Base-by-base conservation (phyloP, 2,329 filamentous ascomycete species). In the Fusarium beomiforme region DNA sequence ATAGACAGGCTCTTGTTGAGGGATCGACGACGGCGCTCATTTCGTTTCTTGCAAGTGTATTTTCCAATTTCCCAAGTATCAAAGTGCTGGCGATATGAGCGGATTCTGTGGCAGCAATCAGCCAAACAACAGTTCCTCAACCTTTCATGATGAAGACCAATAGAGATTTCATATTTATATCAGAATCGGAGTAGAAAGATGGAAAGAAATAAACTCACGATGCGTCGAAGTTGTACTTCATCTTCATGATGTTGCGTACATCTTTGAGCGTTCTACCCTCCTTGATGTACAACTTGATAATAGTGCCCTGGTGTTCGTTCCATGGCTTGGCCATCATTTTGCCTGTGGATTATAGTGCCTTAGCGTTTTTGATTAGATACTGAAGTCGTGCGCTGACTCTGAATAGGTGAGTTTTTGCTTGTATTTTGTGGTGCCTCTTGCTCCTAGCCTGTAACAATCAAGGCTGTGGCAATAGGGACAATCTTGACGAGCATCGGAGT, bases 1-100 rank as follows among this genome's bases (percentile, higher is more conserved):
- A 60, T 68, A 19, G 70, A 66, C 11, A 67, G 23, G 21, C 19
- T 39, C 4, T 61, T 57, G 21, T 41, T 50, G 31, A 66, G 47
- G 14, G 63, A 59, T 49, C 59, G 47, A 29, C 67, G 66, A 42
- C 73, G 73, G 11, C 68, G 68, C 16, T 51, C 59, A 24, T 68
- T 47, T 42, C 77, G 77, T 53, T 78, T 78, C 68, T 78, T 82
- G 73, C 81, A 81, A 57, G 83, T 85, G 75, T 87, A 87, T 74
- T 87, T 87, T 71, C 78, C 75, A 43, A 85, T 70, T 7, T 78
- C 72, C 85, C 85, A 87, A 63, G 76, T 79, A 26, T 83, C 80
- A 66, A 87, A 81, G 39, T 83, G 80, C n/a, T 84, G 83, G 23
- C 85, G 79, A 70, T 86, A 87, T 5, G 85, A 84, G 55, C 85